Evolutionary conservation across 768 basidiomycete genomes (phyloP).

Genomic region (Pilatotrama ljubarskyi): DNA sequence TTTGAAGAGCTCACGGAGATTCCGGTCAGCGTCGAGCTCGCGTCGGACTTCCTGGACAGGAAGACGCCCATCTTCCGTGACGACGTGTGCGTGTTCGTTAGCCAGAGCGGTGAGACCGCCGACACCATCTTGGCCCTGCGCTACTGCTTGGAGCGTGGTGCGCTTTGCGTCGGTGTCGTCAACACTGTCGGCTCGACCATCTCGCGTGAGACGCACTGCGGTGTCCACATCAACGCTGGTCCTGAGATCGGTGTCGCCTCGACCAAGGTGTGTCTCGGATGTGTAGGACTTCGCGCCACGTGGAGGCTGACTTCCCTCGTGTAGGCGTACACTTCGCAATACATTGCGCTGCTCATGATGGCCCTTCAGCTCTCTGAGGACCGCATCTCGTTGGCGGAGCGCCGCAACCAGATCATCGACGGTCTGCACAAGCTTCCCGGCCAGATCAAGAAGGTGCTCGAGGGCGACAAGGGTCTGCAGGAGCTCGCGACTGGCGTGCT

Average conservation of each 20-base stretch:
- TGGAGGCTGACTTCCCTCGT: not conserved
- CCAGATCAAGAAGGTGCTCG: constrained; percentile 86
- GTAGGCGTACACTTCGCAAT: constrained; percentile 97
- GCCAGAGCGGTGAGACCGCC: constrained; percentile 98
- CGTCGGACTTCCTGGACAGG: constrained; percentile 97
- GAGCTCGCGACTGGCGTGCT: constrained; percentile 79
- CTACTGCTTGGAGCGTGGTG: constrained; percentile 96
- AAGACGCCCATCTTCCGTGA: constrained; percentile 99
- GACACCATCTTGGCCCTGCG: constrained; percentile 95
- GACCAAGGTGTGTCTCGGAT: constrained; percentile 67
- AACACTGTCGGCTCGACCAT: constrained; percentile 98
- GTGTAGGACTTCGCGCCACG: not conserved
- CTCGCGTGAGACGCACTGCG: constrained; percentile 97
- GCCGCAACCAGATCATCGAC: constrained; percentile 91
- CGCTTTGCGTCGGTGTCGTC: constrained; percentile 95
- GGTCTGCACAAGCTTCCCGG: constrained; percentile 87
- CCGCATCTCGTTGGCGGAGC: constrained; percentile 87
- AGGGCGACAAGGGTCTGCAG: constrained; percentile 73
- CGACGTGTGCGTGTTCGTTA: constrained; percentile 94
- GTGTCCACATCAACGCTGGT: constrained; percentile 99
- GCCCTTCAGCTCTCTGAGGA: constrained; percentile 98
- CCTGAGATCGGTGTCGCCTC: constrained; percentile 99
- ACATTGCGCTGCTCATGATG: constrained; percentile 97
- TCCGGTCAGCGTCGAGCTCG: constrained; percentile 94
- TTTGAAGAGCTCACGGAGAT: constrained; percentile 99